A percentile compares a stretch with the other conserved stretches of the same genome.
Conservation (phyloP, 345 rosid genomes). For the Laguncularia racemosa region DNA sequence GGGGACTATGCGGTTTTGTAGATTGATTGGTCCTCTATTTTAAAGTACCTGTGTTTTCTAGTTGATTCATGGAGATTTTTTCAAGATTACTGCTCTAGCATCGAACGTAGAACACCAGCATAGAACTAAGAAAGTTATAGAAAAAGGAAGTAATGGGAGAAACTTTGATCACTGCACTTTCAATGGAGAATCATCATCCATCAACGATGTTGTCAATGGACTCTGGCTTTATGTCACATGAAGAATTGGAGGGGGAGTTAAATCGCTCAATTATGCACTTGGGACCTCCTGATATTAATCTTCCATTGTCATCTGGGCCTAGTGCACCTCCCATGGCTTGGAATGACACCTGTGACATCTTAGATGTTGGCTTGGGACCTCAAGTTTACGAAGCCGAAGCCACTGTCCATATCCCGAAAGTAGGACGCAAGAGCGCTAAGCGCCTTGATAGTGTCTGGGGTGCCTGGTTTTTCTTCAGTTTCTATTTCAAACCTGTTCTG, state of each 20-base stretch:
- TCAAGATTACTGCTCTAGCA: slow-evolving; percentile 2
- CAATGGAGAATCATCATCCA: slow-evolving; percentile 46
- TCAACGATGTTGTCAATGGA: slow-evolving; percentile 47
- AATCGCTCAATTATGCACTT: slow-evolving; percentile 26
- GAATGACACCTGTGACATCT: slow-evolving; percentile 36
- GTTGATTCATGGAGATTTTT: neutral
- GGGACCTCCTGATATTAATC: slow-evolving; percentile 43
- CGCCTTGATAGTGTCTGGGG: slow-evolving; percentile 51
- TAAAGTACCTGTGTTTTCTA: neutral
- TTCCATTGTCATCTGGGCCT: slow-evolving; percentile 32
- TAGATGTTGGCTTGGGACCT: slow-evolving; percentile 38
- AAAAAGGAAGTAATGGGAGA: slow-evolving; percentile 18
- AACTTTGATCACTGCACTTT: slow-evolving; percentile 20
- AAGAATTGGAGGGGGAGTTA: slow-evolving; percentile 36
- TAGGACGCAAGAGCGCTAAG: slow-evolving; percentile 28
- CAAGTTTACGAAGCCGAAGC: slow-evolving; percentile 29
- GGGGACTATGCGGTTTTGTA: slow-evolving; percentile 19
- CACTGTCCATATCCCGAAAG: slow-evolving; percentile 25
- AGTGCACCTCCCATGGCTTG: slow-evolving; percentile 29
- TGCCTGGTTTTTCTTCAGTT: slow-evolving; percentile 51
- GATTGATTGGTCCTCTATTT: slow-evolving; percentile 6
- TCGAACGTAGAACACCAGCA: too few species aligned
- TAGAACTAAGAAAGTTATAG: too few species aligned
- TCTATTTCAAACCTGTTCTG: slow-evolving; percentile 43
- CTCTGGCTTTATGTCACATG: slow-evolving; percentile 29